Evolutionary conservation across 345 rosid species (phyloP).

Genomic region (Corchorus olitorius): DNA sequence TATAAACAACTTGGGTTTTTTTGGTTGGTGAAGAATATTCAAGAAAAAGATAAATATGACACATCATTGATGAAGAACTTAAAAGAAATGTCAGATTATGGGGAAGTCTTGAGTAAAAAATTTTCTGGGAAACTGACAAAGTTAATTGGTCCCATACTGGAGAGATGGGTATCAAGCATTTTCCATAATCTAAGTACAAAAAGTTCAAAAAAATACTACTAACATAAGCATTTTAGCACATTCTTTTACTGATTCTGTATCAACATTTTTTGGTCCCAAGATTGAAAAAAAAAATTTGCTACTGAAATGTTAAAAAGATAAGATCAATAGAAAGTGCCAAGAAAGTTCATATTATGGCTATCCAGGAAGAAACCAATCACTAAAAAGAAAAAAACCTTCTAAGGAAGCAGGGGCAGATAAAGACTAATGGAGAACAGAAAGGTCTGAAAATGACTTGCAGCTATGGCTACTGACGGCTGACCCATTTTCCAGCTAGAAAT

Average conservation of each 20-base stretch:
- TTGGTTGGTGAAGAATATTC: not conserved
- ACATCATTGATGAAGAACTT: conserved; percentile 6
- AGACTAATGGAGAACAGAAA: not conserved
- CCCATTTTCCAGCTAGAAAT: not conserved
- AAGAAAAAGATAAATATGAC: not conserved
- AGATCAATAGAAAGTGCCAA: not conserved
- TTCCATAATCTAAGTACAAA: not conserved
- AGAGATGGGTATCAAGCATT: not conserved
- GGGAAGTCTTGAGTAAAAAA: no score
- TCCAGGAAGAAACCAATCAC: not conserved
- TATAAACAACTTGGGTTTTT: not conserved
- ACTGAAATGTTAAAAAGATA: not conserved
- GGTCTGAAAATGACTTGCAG: not conserved
- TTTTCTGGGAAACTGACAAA: not conserved
- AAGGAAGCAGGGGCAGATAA: not conserved
- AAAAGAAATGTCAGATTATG: not conserved
- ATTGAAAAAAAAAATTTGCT: not conserved
- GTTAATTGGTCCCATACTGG: not conserved
- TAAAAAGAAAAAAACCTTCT: not conserved
- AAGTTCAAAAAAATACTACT: not conserved
- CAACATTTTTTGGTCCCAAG: not conserved
- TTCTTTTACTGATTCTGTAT: not conserved
- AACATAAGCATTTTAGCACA: not conserved
- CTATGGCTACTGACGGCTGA: not conserved
- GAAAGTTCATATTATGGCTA: not conserved